Evolutionary conservation across 2,329 filamentous ascomycete genomes (phyloP), one percentile per base, ranked within the genome.

Genomic region (Neocucurbitaria cava): DNA sequence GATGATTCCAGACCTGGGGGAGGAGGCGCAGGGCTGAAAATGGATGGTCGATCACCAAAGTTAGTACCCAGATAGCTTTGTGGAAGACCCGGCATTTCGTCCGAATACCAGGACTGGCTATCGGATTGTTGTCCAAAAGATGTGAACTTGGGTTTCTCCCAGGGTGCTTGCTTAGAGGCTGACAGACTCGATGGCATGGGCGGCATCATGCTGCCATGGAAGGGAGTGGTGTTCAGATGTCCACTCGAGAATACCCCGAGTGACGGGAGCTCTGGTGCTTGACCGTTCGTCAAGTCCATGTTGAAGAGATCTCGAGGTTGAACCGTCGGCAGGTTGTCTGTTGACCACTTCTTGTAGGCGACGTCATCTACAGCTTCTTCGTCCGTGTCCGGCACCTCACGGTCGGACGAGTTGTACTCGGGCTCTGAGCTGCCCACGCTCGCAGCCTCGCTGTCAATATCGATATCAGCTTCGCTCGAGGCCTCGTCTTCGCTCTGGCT

Each of bases 171-270:
- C 35, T 47, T 58, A 3, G 61, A 41, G 15, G 58, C 57, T 43
- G 59, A 41, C 13, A 59, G 57, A 9, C 63, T 64, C 38, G 66
- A 64, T 13, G 65, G 63, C 4, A 66, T 49, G 39, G 62, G 54
- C 15, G 62, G 56, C 30, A 58, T 55, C n/a, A 36, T 11, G n/a
- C 17, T 17, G 4, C 54, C 49, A 7, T 36, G 38, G 9, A 49
- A 45, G 18, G 23, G 20, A 15, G 43, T 41, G 17, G 10, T 35
- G 20, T 43, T 39, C 17, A 39, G 23, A n/a, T 31, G 23, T 21
- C 48, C 47, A 13, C 20, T 45, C n/a, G n/a, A n/a, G 15, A 46
- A 48, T 18, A 45, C 21, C 24, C 28, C 48, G 13, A 54, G 9
- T 20, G 38, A 31, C 33, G 50, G 49, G 7, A 52, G 46, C 5